Evolutionary conservation across 129 eudicot species (phyloP).

Genomic region (Centrapalus pauciflorus): DNA sequence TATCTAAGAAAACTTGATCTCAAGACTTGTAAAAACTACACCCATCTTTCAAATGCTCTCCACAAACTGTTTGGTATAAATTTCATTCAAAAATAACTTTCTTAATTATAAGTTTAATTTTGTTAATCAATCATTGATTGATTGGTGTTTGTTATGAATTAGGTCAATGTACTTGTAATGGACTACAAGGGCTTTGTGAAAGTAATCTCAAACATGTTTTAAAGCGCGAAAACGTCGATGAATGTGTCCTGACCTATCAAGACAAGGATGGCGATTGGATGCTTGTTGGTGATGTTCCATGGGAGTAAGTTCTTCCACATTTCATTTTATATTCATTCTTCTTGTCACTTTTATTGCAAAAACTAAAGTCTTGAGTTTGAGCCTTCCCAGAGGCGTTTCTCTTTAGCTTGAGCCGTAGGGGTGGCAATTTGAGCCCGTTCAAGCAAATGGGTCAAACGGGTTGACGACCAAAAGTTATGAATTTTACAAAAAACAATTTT

Average conservation of each 20-base stretch:
- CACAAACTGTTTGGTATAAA: conserved; percentile 96
- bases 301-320: conserved; percentile 64
- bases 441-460: too few relatives aligned
- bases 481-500: too few relatives aligned
- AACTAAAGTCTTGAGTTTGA: too few relatives aligned
- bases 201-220: conserved; percentile 58
- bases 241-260: conserved; percentile 85
- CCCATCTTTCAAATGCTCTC: conserved; percentile 71
- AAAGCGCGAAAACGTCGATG: conserved; percentile 59
- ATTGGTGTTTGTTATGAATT: conserved; percentile 17
- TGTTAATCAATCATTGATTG: neutral
- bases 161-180: conserved; percentile 67
- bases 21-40: conserved; percentile 59
- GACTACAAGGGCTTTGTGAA: conserved; percentile 51
- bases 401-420: too few relatives aligned
- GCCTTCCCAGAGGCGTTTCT: too few relatives aligned
- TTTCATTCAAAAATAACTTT: too few relatives aligned
- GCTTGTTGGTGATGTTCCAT: conserved; percentile 98
- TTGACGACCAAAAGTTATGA: too few relatives aligned
- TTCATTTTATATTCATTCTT: neutral
- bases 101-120: neutral
- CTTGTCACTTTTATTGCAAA: too few relatives aligned
- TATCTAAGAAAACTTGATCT: conserved; percentile 92
- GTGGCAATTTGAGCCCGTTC: too few relatives aligned
- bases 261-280: conserved; percentile 98